Evolutionary conservation across 768 basidiomycete genomes (phyloP).

Genomic region (Pisolithus marmoratus): DNA sequence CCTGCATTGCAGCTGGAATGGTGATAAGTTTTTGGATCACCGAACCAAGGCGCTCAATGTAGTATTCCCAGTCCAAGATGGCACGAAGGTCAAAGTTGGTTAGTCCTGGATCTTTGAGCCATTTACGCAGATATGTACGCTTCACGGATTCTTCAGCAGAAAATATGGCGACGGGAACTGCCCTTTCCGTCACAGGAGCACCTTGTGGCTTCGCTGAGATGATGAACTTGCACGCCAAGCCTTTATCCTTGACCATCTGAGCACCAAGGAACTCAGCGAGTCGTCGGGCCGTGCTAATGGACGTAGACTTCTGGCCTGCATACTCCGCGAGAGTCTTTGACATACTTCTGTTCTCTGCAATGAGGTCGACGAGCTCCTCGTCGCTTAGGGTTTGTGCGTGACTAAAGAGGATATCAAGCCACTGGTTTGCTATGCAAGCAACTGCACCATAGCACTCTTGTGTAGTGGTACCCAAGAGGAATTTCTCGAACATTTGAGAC

Average conservation of each 20-base stretch:
- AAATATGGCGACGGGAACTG: slow-evolving; percentile 96
- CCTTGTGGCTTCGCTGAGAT: slow-evolving; percentile 92
- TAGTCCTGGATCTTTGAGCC: slow-evolving; percentile 92
- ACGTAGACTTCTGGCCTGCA: slow-evolving; percentile 94
- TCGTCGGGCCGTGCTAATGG: slow-evolving; percentile 92
- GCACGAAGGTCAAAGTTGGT: slow-evolving; percentile 85
- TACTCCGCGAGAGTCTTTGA: slow-evolving; percentile 95
- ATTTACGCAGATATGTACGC: slow-evolving; percentile 84
- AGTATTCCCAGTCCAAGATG: slow-evolving; percentile 97
- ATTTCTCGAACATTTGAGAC: slow-evolving; percentile 96
- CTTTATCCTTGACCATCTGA: slow-evolving; percentile 99
- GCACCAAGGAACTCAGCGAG: slow-evolving; percentile 96
- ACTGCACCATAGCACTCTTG: slow-evolving; percentile 96
- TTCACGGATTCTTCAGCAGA: slow-evolving; percentile 92
- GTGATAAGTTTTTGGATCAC: slow-evolving; percentile 99
- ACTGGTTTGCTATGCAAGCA: slow-evolving; percentile 89
- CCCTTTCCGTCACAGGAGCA: slow-evolving; percentile 94
- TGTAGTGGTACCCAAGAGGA: slow-evolving; percentile 86
- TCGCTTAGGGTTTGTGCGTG: slow-evolving; percentile 81
- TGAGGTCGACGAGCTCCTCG: slow-evolving; percentile 93
- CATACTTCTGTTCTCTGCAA: slow-evolving; percentile 98
- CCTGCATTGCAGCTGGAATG: slow-evolving; percentile 98
- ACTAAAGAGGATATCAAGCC: slow-evolving; percentile 93
- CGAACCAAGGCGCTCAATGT: slow-evolving; percentile 94
- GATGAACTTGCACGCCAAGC: slow-evolving; percentile 97